Percentiles rank a stretch among this genome's conserved stretches.
These are phyloP conservation scores for Ascochyta pisi DNA, from an alignment of 2,329 filamentous ascomycete species.

Conservation along the genomic window DNA sequence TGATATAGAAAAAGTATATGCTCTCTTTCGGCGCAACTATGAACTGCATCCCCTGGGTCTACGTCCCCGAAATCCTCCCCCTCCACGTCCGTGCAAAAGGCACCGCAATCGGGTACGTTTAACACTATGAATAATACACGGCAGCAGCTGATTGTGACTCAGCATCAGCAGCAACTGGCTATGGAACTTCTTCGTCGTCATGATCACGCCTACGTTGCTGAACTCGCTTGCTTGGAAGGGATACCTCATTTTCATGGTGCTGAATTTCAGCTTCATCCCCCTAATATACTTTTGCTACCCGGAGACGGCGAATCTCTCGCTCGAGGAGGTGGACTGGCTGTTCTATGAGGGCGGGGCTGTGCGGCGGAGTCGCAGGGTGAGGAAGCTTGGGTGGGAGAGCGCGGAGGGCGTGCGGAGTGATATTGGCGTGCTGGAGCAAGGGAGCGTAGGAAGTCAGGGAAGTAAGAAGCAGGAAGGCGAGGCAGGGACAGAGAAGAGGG, in stretches of 20 bases:
- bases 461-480: conserved; percentile 17
- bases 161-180: conserved; percentile 58
- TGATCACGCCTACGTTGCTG: conserved; percentile 61
- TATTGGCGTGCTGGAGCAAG: background rate
- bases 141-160: too few species aligned
- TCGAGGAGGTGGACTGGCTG: conserved; percentile 47
- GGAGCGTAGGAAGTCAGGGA: background rate
- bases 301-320: conserved; percentile 44
- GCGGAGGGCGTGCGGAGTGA: conserved; percentile 2
- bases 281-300: conserved; percentile 57
- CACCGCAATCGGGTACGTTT: conserved; percentile 52
- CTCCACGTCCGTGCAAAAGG: conserved; percentile 59
- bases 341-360: conserved; percentile 42
- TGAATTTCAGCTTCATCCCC: conserved; percentile 56
- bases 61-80: conserved; percentile 59
- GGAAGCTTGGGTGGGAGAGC: conserved; percentile 35
- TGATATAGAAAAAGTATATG: conserved; percentile 25
- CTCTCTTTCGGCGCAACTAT: conserved; percentile 34
- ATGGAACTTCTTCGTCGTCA: conserved; percentile 59
- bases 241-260: conserved; percentile 61
- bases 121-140: too few species aligned
- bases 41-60: conserved; percentile 56
- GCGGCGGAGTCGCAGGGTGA: conserved; percentile 26
- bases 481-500: conserved; percentile 14
- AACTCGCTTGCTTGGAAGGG: conserved; percentile 58